These are phyloP conservation scores for Entomortierella beljakovae DNA, from an alignment of 192 early-diverging fungal species.

Conservation along the genomic window DNA sequence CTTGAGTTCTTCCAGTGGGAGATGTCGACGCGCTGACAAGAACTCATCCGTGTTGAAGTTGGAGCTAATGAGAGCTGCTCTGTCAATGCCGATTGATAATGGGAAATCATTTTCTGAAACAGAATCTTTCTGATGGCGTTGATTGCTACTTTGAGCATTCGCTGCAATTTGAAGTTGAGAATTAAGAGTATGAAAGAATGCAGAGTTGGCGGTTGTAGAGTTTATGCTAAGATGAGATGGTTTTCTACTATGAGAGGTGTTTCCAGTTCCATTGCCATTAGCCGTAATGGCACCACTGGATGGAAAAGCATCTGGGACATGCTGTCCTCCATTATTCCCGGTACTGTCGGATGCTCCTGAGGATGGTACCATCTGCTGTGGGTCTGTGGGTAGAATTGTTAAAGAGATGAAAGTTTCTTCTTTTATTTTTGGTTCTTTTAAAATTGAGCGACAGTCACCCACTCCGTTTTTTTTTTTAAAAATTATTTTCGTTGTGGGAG, in stretches of 20 bases:
- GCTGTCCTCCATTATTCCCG: slow-evolving; percentile 8
- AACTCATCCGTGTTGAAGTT: slow-evolving; percentile 73
- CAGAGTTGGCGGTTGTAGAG: slow-evolving; percentile 30
- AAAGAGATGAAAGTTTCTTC: slow-evolving; percentile 2
- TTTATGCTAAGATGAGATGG: slow-evolving; percentile 49
- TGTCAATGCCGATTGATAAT: slow-evolving; percentile 54
- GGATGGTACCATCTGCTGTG: slow-evolving; percentile 25
- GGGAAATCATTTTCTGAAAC: slow-evolving; percentile 34
- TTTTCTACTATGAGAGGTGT: slow-evolving; percentile 10
- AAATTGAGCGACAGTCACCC: no score
- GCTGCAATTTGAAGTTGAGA: slow-evolving; percentile 44
- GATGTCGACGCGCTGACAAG: slow-evolving; percentile 72
- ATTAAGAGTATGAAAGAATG: slow-evolving; percentile 46
- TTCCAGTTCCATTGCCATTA: background rate
- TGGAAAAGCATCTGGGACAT: background rate
- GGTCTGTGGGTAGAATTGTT: background rate
- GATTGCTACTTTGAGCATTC: slow-evolving; percentile 12
- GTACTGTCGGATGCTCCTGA: slow-evolving; percentile 10
- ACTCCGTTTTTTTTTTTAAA: background rate
- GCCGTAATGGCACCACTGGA: background rate
- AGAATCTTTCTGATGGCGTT: slow-evolving; percentile 3
- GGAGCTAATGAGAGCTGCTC: slow-evolving; percentile 50
- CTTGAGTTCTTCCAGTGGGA: slow-evolving; percentile 75
- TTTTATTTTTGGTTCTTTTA: no score
- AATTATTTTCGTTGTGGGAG: slow-evolving; percentile 49